Percentiles rank a stretch among this genome's conserved stretches.
These are phyloP conservation scores for Talaromyces sp. DNA, from an alignment of 2,329 filamentous ascomycete genomes.

Conservation along the genomic window DNA sequence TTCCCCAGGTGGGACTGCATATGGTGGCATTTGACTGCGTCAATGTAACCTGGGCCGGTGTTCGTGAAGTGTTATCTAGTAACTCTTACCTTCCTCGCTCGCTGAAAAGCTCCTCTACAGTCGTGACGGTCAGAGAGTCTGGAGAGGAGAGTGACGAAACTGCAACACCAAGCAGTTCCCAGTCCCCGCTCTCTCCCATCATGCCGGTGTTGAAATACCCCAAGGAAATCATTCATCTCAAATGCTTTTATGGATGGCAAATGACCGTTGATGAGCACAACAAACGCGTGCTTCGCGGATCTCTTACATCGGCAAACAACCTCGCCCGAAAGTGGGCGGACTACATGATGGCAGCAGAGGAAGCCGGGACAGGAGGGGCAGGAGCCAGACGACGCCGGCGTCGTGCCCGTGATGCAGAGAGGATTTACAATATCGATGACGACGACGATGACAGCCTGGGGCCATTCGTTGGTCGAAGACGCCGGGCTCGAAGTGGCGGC, in stretches of 20 bases:
- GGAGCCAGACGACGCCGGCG: constrained; percentile 67
- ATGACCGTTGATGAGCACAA: constrained; percentile 92
- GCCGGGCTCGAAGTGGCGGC: constrained; percentile 59
- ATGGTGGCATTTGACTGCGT: constrained; percentile 87
- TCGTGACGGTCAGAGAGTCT: constrained; percentile 29
- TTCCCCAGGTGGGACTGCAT: constrained; percentile 60
- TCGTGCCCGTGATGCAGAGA: constrained; percentile 73
- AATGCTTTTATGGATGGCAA: constrained; percentile 94
- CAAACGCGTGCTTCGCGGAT: constrained; percentile 73
- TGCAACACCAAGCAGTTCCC: constrained; percentile 14
- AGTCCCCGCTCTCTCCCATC: not conserved
- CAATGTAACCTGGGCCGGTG: constrained; percentile 86
- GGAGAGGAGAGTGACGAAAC: constrained; percentile 15
- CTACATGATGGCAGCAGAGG: constrained; percentile 88
- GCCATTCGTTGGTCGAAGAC: constrained; percentile 46
- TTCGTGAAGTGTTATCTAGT: constrained; percentile 77
- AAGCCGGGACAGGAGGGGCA: constrained; percentile 58
- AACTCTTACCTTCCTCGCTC: constrained; percentile 69
- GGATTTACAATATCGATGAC: constrained; percentile 68
- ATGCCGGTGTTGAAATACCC: constrained; percentile 47
- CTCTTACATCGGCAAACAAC: constrained; percentile 67
- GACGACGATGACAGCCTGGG: constrained; percentile 56
- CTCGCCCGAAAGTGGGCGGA: constrained; percentile 89
- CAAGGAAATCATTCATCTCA: constrained; percentile 74
- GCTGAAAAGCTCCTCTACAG: constrained; percentile 23